Base-by-base conservation (phyloP, 305 asterid genomes). In the Caryopteris hybrid region DNA sequence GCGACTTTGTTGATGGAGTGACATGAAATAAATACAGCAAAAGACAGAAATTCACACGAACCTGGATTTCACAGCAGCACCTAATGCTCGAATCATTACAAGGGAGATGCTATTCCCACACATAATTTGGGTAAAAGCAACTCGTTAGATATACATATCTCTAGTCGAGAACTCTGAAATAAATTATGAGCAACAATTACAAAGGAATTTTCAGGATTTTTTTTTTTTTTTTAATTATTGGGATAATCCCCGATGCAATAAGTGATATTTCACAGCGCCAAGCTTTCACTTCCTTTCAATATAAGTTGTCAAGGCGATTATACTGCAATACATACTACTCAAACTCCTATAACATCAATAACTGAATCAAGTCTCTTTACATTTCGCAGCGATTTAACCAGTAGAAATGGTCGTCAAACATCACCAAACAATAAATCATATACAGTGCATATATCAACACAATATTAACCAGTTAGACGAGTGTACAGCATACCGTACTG, bases 401-500 rank as follows among this genome's bases (percentile, higher is more conserved):
- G n/a, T 41, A 53, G 7, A 10, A 52, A 61, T 14, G 54, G 31
- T 14, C 61, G 74, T 38, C 52, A 55, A 63, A 56, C 29, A 45
- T 50, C 11, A 47, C 46, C 38, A 20, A 38, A 12, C 36, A 66
- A 20, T 39, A 20, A 1, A 27, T 48, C 61, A 36, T 31, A 61
- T 41, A 48, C 64, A 38, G 13, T 9, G 9, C 36, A 31, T 6
- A 23, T 5, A 52, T 11, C 54, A 66, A 53, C 43, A 18, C 41
- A 66, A 61, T 45, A 21, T 23, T 57, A 67, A 57, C 11, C 64
- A 57, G 55, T 27, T 48, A 65, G 61, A 41, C 0, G 17, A 72
- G 3, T 20, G 57, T 5, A 64, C 11, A 17, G 10, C 74, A 74
- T 83, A 91, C 97, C 96, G 97, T 85, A 74, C 97, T 91, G 18